Evolutionary conservation across 1,284 basidiomycete genomes (phyloP).

Genomic region (Rhodotorula sp.): DNA sequence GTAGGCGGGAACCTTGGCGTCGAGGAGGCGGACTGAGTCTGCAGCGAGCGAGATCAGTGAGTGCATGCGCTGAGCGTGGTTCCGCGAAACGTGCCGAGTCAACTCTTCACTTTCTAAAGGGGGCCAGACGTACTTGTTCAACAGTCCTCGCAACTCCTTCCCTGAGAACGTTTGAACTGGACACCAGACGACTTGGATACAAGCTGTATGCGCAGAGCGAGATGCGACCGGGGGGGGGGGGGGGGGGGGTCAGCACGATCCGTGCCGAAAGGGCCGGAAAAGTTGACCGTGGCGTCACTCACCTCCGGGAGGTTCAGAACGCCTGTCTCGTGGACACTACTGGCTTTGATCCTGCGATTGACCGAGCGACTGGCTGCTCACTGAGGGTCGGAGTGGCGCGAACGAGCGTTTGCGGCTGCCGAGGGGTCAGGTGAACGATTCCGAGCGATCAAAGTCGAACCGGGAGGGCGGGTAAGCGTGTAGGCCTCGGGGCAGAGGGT

Average conservation of each 20-base stretch:
- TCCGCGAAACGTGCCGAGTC: no score
- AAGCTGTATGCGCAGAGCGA: neutral
- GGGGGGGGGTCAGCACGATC: neutral
- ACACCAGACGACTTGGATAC: constrained; percentile 5
- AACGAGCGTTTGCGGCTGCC: neutral
- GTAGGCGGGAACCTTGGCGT: neutral
- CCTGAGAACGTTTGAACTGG: constrained; percentile 2
- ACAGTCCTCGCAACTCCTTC: constrained; percentile 4
- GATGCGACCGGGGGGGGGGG: neutral
- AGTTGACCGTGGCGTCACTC: neutral
- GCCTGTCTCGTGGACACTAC: constrained; percentile 4
- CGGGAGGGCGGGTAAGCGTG: constrained; percentile 1
- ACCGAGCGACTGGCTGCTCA: neutral
- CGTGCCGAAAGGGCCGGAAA: no score
- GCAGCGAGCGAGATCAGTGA: neutral
- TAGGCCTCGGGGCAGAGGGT: constrained; percentile 4
- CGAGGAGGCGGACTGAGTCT: neutral
- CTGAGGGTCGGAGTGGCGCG: neutral
- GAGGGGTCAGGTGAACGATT: constrained; percentile 1
- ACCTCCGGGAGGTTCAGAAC: constrained; percentile 8
- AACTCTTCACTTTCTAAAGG: neutral
- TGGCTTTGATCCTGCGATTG: neutral
- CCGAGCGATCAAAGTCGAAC: neutral
- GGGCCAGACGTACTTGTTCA: neutral
- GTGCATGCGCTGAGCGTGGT: constrained; percentile 1